Percentiles rank a stretch among this genome's conserved stretches.
Evolutionary conservation across 495 filamentous ascomycete genomes (phyloP).

Genomic region (Aspergillus steynii): DNA sequence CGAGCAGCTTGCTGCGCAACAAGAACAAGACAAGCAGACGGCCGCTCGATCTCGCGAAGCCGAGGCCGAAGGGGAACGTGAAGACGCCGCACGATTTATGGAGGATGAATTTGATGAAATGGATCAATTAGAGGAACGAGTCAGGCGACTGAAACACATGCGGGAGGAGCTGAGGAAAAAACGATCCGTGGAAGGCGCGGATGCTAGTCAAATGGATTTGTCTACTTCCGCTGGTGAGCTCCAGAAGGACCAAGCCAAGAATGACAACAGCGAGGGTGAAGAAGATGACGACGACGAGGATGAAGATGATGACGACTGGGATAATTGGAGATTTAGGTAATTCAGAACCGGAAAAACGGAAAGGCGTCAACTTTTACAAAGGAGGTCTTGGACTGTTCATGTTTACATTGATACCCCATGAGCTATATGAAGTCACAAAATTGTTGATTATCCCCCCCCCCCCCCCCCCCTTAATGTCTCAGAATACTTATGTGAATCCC

Average conservation of each 20-base stretch:
- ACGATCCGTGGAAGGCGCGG: constrained; percentile 39
- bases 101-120: constrained; percentile 94
- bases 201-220: constrained; percentile 26
- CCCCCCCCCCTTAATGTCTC: constrained; percentile 9
- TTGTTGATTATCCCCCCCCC: constrained; percentile 11
- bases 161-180: constrained; percentile 57
- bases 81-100: constrained; percentile 78
- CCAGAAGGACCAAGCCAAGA: constrained; percentile 33
- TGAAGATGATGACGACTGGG: constrained; percentile 63
- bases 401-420: constrained; percentile 47
- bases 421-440: constrained; percentile 26
- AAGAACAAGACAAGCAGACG: constrained; percentile 56
- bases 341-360: constrained; percentile 11
- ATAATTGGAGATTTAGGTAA: constrained; percentile 67
- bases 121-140: constrained; percentile 83
- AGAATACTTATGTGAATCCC: constrained; percentile 6
- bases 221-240: constrained; percentile 16
- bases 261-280: constrained; percentile 44
- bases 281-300: constrained; percentile 62
- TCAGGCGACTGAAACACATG: constrained; percentile 72
- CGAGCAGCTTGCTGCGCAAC: constrained; percentile 70
- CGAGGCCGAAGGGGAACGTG: constrained; percentile 76
- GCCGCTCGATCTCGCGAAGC: constrained; percentile 49
- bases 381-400: constrained; percentile 31
- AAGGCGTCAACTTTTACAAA: constrained; percentile 28